These are phyloP conservation scores for Ramularia collo-cygni DNA, from an alignment of 2,329 filamentous ascomycete genomes.

Conservation along the genomic window DNA sequence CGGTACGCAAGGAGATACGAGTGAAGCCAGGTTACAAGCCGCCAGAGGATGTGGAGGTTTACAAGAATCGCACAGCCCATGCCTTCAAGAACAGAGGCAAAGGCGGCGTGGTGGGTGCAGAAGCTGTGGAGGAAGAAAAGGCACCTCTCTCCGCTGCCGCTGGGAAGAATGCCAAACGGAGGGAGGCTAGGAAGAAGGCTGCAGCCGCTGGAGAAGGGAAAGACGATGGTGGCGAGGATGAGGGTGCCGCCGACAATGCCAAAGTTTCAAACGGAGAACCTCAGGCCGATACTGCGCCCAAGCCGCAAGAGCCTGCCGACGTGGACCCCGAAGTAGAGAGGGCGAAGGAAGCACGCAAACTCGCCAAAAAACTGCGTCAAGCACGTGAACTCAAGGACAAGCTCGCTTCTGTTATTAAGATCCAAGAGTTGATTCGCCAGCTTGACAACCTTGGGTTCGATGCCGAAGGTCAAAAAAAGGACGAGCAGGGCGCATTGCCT, in stretches of 20 bases:
- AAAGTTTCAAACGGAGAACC: conserved; percentile 35
- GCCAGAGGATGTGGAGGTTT: conserved; percentile 90
- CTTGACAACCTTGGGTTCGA: conserved; percentile 80
- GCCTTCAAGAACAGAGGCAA: conserved; percentile 71
- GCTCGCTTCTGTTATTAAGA: conserved; percentile 95
- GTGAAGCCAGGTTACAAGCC: conserved; percentile 90
- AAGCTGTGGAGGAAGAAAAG: conserved; percentile 39
- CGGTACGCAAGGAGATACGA: conserved; percentile 87
- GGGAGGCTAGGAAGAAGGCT: conserved; percentile 59
- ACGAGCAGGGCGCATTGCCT: not conserved
- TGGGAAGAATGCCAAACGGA: conserved; percentile 75
- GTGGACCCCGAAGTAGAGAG: conserved; percentile 67
- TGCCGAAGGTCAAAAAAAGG: conserved; percentile 58
- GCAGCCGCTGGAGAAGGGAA: conserved; percentile 44
- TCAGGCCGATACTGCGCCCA: conserved; percentile 19
- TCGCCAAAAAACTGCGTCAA: conserved; percentile 93
- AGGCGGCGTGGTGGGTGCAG: conserved; percentile 67
- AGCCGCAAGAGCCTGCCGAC: conserved; percentile 34
- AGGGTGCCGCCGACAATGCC: conserved; percentile 24
- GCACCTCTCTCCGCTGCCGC: conserved; percentile 42
- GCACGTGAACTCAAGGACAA: conserved; percentile 84
- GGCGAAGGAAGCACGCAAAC: conserved; percentile 85
- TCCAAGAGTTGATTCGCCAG: conserved; percentile 86
- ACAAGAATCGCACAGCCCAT: conserved; percentile 87
- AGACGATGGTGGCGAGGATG: conserved; percentile 59